Evolutionary conservation across 176 grass and related monocot genomes (phyloP).

Genomic region (Saccharum officinarum): DNA sequence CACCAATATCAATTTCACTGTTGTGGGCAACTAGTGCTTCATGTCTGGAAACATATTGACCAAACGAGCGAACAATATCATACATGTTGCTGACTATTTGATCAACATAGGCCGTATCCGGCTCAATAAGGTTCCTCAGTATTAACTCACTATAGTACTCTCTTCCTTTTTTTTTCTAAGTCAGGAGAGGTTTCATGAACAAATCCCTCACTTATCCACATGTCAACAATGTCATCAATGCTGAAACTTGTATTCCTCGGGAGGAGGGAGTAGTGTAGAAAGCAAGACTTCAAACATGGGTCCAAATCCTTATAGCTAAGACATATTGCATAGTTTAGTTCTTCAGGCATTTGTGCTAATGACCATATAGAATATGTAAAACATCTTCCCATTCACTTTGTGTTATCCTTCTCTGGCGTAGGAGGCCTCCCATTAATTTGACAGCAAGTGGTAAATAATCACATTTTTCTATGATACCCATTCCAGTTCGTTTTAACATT

Average conservation of each 20-base stretch:
- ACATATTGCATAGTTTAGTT: constrained; percentile 14
- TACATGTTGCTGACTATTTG: neutral
- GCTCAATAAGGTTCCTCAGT: constrained; percentile 28
- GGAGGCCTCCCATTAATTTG: constrained; percentile 24
- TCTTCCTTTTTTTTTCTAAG: neutral
- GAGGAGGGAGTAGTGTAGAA: constrained; percentile 31
- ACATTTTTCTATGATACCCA: constrained; percentile 28
- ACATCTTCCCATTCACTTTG: constrained; percentile 5
- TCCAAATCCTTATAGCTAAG: neutral
- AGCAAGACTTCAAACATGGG: constrained; percentile 36
- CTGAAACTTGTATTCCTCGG: neutral
- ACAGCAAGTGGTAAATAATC: constrained; percentile 38
- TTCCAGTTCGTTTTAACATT: neutral
- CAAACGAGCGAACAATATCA: constrained; percentile 18
- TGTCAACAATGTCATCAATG: neutral
- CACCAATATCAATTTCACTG: neutral
- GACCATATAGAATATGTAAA: neutral
- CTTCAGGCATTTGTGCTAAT: neutral
- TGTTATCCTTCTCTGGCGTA: neutral
- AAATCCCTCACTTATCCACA: constrained; percentile 11
- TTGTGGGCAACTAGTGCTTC: neutral
- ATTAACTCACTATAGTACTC: constrained; percentile 1
- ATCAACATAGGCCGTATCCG: neutral
- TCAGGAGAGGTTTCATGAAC: neutral
- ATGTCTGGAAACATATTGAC: neutral